phyloP scores from a whole-genome alignment of 2,329 filamentous ascomycete species.

The Venturia pyrina region DNA sequence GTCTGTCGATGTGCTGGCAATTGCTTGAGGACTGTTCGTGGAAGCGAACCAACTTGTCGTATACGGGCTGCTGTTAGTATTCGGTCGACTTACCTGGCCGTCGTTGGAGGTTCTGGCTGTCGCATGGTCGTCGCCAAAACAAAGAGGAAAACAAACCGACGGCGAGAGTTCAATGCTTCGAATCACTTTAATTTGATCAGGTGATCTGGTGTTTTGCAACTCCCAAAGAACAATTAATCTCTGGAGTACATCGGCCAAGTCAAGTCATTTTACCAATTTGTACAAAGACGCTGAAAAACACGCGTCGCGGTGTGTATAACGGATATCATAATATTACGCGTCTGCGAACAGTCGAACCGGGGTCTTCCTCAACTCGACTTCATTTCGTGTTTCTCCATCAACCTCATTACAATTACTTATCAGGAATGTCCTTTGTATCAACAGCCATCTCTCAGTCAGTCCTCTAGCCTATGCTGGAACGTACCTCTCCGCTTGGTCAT shows the following conservation, averaged over 20 bases:
- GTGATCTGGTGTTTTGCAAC: not conserved
- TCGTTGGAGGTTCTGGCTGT: not conserved
- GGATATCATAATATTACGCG: not conserved
- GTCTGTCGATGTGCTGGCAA: not conserved
- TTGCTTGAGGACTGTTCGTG: not conserved
- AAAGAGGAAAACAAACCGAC: not conserved
- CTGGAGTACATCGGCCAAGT: too few species aligned
- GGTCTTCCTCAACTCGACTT: not conserved
- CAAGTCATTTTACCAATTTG: too few species aligned
- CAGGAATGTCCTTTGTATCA: not conserved
- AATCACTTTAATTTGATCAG: not conserved
- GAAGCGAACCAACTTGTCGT: not conserved
- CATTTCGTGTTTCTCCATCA: not conserved
- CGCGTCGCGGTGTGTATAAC: not conserved
- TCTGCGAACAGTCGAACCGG: not conserved
- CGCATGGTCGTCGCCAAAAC: not conserved
- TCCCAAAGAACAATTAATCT: too few species aligned
- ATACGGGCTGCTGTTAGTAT: not conserved
- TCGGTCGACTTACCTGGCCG: not conserved
- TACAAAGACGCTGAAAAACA: not conserved
- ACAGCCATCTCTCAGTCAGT: not conserved
- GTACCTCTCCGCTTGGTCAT: not conserved
- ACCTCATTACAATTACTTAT: not conserved
- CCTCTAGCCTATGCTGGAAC: not conserved
- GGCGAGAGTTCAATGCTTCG: too few species aligned